Percentiles rank a stretch among this genome's conserved stretches.
Evolutionary conservation across 108 stramenopile species (phyloP).

Genomic region (Cyclotella kingstonii): DNA sequence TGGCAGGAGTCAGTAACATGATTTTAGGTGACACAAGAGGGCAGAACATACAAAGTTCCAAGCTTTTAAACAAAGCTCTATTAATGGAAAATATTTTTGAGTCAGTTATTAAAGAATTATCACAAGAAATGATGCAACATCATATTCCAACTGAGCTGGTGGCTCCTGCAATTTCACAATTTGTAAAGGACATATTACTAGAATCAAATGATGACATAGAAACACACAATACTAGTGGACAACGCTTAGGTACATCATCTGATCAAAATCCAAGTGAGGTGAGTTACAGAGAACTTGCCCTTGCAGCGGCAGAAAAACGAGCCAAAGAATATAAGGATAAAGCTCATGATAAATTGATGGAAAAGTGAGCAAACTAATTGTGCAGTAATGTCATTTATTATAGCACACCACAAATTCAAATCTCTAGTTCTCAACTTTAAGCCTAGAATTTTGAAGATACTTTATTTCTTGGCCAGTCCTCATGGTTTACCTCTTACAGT

Average conservation of each 20-base stretch:
- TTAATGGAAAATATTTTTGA: constrained; percentile 41
- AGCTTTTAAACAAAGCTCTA: neutral
- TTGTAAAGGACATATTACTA: constrained; percentile 44
- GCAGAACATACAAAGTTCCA: neutral
- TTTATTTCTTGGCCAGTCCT: too few relatives aligned
- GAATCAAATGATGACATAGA: constrained; percentile 22
- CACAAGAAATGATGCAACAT: constrained; percentile 66
- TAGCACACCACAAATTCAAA: too few relatives aligned
- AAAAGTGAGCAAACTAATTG: neutral
- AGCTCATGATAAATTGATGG: neutral
- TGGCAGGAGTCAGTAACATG: constrained; percentile 51
- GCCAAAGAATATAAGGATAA: constrained; percentile 39
- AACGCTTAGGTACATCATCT: constrained; percentile 48
- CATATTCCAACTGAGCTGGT: constrained; percentile 54
- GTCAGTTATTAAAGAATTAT: constrained; percentile 49
- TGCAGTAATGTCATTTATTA: too few relatives aligned
- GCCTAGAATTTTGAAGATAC: too few relatives aligned
- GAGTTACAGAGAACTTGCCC: constrained; percentile 48
- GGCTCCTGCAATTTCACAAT: constrained; percentile 46
- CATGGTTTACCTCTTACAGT: too few relatives aligned
- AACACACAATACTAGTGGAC: constrained; percentile 15
- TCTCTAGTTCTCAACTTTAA: too few relatives aligned
- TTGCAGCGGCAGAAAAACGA: constrained; percentile 73
- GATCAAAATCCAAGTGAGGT: constrained; percentile 53
- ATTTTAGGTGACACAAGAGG: constrained; percentile 12